phyloP scores from a whole-genome alignment of 2,329 filamentous ascomycete genomes.

The Apiospora saccharicola region DNA sequence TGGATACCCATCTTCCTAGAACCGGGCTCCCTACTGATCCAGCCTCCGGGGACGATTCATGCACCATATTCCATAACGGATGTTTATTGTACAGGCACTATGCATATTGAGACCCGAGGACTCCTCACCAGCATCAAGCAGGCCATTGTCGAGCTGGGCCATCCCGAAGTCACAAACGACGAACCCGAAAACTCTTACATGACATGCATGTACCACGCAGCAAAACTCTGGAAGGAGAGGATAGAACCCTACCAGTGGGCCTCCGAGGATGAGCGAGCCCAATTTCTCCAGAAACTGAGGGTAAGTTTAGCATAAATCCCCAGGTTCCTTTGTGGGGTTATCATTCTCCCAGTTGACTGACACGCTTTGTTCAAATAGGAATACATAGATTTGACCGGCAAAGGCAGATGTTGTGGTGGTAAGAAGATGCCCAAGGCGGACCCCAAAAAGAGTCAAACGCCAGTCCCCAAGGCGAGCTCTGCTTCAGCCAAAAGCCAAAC shows the following conservation, averaged over 20 bases:
- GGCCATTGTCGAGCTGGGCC: conserved; percentile 10
- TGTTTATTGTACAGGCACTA: conserved; percentile 22
- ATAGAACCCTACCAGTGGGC: conserved; percentile 22
- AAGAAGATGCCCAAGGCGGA: conserved; percentile 18
- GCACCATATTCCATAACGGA: conserved; percentile 23
- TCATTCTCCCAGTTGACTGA: not conserved
- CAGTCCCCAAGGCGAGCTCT: not conserved
- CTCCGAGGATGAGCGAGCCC: not conserved
- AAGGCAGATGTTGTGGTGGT: conserved; percentile 11
- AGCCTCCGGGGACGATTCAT: conserved; percentile 20
- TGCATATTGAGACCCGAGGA: conserved; percentile 25
- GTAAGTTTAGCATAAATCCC: not conserved
- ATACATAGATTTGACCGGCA: conserved; percentile 11
- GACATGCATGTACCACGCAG: conserved; percentile 23
- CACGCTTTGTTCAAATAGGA: not conserved
- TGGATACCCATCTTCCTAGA: conserved; percentile 23
- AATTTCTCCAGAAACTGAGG: not conserved
- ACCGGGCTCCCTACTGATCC: conserved; percentile 21
- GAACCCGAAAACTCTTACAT: conserved; percentile 17
- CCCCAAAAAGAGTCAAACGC: not conserved
- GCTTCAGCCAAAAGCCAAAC: not conserved
- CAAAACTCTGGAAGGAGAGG: conserved; percentile 24
- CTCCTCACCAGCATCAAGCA: conserved; percentile 16
- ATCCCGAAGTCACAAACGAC: conserved; percentile 25
- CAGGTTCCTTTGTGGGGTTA: not conserved